A percentile compares a stretch with the other conserved stretches of the same genome.
These are phyloP conservation scores for Aureobasidium sp. DNA, from an alignment of 2,329 filamentous ascomycete species.

Conservation along the genomic window DNA sequence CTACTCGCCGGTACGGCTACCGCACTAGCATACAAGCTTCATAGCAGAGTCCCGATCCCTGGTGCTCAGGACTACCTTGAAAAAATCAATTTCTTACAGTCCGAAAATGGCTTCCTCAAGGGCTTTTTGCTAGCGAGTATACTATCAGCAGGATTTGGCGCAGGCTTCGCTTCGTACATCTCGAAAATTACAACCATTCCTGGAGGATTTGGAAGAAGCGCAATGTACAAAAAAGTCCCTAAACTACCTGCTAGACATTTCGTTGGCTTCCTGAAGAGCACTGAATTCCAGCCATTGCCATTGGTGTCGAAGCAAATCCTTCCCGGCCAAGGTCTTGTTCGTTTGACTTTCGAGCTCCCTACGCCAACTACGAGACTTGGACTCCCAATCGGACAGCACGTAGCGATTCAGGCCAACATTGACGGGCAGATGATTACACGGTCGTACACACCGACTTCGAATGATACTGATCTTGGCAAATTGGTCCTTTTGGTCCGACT, in stretches of 20 bases:
- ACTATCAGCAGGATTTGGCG: slow-evolving; percentile 16
- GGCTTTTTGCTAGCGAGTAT: slow-evolving; percentile 34
- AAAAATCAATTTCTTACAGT: neutral
- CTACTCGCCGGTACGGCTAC: slow-evolving; percentile 1
- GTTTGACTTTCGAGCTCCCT: slow-evolving; percentile 26
- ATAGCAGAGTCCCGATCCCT: neutral
- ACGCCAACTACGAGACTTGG: slow-evolving; percentile 24
- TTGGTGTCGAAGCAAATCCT: slow-evolving; percentile 27
- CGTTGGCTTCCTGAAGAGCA: slow-evolving; percentile 44
- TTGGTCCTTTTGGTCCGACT: slow-evolving; percentile 48
- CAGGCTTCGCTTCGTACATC: slow-evolving; percentile 17
- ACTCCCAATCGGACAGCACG: slow-evolving; percentile 27
- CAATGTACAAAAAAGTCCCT: slow-evolving; percentile 2
- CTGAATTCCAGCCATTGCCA: slow-evolving; percentile 42
- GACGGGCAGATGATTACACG: slow-evolving; percentile 21
- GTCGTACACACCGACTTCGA: slow-evolving; percentile 23
- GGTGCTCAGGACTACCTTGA: neutral
- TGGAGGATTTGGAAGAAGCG: neutral
- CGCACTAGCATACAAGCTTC: neutral
- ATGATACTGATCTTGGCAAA: slow-evolving; percentile 35
- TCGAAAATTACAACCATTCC: slow-evolving; percentile 19
- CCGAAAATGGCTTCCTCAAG: slow-evolving; percentile 29
- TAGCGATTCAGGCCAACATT: slow-evolving; percentile 26
- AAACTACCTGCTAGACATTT: slow-evolving; percentile 21
- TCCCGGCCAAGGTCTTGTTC: slow-evolving; percentile 21